Evolutionary conservation across 2,329 filamentous ascomycete genomes (phyloP).

Genomic region (Blastomyces parvus): DNA sequence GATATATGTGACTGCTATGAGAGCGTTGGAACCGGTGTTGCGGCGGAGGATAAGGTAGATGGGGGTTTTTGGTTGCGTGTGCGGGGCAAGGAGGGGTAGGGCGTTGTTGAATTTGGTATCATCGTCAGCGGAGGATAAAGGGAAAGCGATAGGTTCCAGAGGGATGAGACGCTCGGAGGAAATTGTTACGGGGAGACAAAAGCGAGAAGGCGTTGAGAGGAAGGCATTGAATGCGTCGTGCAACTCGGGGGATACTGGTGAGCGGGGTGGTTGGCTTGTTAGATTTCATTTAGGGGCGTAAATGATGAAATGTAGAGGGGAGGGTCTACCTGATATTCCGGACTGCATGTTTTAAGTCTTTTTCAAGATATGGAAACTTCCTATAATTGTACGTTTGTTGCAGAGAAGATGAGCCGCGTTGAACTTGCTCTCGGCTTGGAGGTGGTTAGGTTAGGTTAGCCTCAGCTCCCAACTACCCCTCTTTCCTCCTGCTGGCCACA

Average conservation of each 20-base stretch:
- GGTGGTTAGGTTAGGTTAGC: neutral
- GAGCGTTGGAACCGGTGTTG: conserved; percentile 25
- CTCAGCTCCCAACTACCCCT: neutral
- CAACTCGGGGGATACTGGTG: conserved; percentile 37
- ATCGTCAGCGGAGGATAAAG: conserved; percentile 17
- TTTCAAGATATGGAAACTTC: neutral
- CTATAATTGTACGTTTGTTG: neutral
- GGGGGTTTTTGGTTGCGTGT: conserved; percentile 47
- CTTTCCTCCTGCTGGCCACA: neutral
- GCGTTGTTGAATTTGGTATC: conserved; percentile 43
- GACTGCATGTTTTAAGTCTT: conserved; percentile 34
- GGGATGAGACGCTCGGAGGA: conserved; percentile 36
- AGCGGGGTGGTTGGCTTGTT: conserved; percentile 4
- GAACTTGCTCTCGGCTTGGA: neutral
- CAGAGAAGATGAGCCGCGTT: neutral
- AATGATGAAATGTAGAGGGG: neutral
- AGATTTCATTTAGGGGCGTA: conserved; percentile 9
- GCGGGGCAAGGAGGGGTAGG: conserved; percentile 40
- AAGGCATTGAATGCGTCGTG: conserved; percentile 40
- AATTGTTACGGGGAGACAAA: conserved; percentile 37
- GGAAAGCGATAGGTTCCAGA: conserved; percentile 31
- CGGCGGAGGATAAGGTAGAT: conserved; percentile 54
- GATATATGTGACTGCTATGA: conserved; percentile 53
- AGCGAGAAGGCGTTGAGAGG: conserved; percentile 35
- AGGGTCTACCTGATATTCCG: conserved; percentile 37